These are phyloP conservation scores for Fraxinus dipetala DNA, from an alignment of 305 asterid species.

Conservation along the genomic window DNA sequence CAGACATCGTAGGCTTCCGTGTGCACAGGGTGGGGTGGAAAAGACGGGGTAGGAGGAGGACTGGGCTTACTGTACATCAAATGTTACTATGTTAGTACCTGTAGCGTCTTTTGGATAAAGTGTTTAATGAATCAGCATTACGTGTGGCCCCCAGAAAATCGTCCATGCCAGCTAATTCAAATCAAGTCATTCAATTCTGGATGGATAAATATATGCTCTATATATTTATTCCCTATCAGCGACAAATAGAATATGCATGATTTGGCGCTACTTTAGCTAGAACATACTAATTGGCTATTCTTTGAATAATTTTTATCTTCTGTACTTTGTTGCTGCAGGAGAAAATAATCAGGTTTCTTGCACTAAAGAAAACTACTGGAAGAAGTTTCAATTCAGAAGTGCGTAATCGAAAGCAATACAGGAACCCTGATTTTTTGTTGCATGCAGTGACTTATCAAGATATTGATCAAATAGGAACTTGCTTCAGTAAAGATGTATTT, in stretches of 20 bases:
- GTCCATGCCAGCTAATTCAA: neutral
- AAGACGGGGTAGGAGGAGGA: neutral
- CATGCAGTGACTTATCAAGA: conserved; percentile 92
- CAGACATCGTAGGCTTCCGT: neutral
- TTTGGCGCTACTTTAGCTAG: neutral
- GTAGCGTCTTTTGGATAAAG: neutral
- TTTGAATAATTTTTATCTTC: neutral
- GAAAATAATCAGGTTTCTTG: conserved; percentile 64
- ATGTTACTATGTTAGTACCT: neutral
- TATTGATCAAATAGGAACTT: conserved; percentile 92
- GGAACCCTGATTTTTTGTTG: conserved; percentile 91
- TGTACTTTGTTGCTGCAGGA: conserved; percentile 46
- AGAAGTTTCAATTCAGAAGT: conserved; percentile 89
- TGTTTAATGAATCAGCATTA: neutral
- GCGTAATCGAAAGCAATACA: conserved; percentile 86
- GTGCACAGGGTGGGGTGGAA: neutral
- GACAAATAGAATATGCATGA: neutral
- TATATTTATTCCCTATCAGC: neutral
- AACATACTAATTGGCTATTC: neutral
- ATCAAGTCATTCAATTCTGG: neutral
- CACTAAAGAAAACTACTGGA: conserved; percentile 63
- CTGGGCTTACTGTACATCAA: neutral
- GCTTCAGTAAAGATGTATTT: conserved; percentile 86
- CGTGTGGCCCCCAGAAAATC: neutral
- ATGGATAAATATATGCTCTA: neutral